Conservation (phyloP, 495 filamentous ascomycete genomes). For the Tuber calosporum region DNA sequence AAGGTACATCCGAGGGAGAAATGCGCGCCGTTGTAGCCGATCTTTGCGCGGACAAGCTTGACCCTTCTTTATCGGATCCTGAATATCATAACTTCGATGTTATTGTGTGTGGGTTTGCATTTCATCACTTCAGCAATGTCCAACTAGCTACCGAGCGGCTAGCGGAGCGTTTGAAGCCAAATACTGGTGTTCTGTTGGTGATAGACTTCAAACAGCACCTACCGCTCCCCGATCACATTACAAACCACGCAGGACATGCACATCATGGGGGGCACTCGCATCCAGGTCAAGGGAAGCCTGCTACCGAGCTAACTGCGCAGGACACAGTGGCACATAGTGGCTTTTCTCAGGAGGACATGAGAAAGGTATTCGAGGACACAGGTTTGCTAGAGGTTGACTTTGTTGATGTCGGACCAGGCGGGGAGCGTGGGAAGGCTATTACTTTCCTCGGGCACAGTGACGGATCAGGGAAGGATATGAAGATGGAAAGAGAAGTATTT, state of each 20-base stretch:
- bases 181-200: conserved; percentile 50
- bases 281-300: conserved; percentile 18
- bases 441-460: conserved; percentile 8
- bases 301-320: conserved; percentile 14
- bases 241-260: conserved; percentile 31
- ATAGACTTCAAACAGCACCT: conserved; percentile 49
- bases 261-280: conserved; percentile 5
- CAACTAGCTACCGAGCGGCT: conserved; percentile 48
- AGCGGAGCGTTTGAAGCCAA: conserved; percentile 50
- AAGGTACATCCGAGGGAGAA: conserved; percentile 44
- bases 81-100: conserved; percentile 54
- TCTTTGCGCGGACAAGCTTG: conserved; percentile 44
- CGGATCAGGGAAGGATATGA: conserved; percentile 9
- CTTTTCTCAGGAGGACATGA: conserved; percentile 47
- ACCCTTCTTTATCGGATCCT: conserved; percentile 45
- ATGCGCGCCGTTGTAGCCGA: conserved; percentile 42
- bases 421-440: conserved; percentile 22
- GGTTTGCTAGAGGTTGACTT: conserved; percentile 44
- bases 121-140: conserved; percentile 57
- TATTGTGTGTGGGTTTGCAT: conserved; percentile 51
- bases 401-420: conserved; percentile 31
- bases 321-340: conserved; percentile 48
- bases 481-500: conserved; percentile 22
- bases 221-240: conserved; percentile 29
- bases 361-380: conserved; percentile 46